A percentile compares a stretch with the other conserved stretches of the same genome.
phyloP scores from a whole-genome alignment of 345 rosid species.

The Noccaea bulbosa region DNA sequence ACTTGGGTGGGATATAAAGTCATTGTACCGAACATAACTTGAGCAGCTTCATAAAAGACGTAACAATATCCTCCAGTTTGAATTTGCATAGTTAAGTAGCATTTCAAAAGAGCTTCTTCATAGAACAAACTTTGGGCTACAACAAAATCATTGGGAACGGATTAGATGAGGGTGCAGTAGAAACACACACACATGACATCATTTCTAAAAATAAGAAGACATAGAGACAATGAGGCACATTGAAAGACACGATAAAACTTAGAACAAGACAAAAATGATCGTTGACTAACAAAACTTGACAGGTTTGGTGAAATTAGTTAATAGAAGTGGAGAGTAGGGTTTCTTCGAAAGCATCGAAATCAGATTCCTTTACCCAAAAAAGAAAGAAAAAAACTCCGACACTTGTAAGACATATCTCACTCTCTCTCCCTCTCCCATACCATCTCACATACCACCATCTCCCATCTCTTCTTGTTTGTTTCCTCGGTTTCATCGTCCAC shows the following conservation, averaged over 20 bases:
- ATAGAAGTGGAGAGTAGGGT: neutral
- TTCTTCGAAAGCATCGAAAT: conserved; percentile 45
- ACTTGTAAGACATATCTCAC: conserved; percentile 4
- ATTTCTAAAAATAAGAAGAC: neutral
- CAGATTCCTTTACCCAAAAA: conserved; percentile 1
- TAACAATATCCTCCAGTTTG: too few relatives aligned
- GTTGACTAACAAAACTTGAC: conserved; percentile 11
- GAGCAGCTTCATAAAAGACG: too few relatives aligned
- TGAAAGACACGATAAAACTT: conserved; percentile 5
- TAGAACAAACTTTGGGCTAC: too few relatives aligned
- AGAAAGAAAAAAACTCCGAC: neutral
- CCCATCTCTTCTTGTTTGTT: conserved; percentile 2
- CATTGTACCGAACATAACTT: too few relatives aligned
- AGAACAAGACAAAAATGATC: conserved; percentile 19
- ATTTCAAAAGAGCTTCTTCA: too few relatives aligned
- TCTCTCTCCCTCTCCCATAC: neutral
- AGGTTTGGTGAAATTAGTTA: conserved; percentile 34
- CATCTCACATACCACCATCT: too few relatives aligned
- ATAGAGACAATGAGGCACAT: neutral
- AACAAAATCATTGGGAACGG: too few relatives aligned
- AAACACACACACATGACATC: too few relatives aligned
- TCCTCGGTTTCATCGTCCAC: conserved; percentile 43
- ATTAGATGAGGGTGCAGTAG: too few relatives aligned
- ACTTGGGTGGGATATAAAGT: too few relatives aligned
- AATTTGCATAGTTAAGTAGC: too few relatives aligned